Percentiles rank a stretch among this genome's conserved stretches.
Evolutionary conservation across 768 basidiomycete species (phyloP).

Genomic region (Cubamyces lactineus): DNA sequence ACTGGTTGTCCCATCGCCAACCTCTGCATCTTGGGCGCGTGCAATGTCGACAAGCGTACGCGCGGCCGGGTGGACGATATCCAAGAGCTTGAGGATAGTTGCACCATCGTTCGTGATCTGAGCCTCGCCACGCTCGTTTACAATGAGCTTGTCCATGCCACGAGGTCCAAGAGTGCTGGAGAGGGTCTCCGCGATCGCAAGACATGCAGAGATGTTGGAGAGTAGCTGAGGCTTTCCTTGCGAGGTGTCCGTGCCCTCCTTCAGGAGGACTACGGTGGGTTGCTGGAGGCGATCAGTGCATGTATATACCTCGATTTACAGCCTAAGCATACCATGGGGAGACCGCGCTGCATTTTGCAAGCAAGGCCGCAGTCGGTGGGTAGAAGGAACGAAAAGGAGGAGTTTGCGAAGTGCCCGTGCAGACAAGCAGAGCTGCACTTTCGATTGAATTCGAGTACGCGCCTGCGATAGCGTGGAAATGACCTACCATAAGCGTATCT

Average conservation of each 20-base stretch:
- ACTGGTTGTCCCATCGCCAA: constrained; percentile 97
- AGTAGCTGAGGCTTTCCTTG: constrained; percentile 92
- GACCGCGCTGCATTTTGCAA: constrained; percentile 75
- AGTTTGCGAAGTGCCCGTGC: background rate
- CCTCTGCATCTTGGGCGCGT: constrained; percentile 96
- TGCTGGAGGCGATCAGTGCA: constrained; percentile 54
- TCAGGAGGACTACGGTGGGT: constrained; percentile 95
- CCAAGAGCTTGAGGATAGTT: constrained; percentile 95
- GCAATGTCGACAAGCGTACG: constrained; percentile 98
- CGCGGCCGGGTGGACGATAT: constrained; percentile 97
- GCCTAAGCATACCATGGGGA: constrained; percentile 64
- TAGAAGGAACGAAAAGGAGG: constrained; percentile 1
- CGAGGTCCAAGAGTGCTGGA: constrained; percentile 95
- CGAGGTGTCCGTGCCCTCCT: constrained; percentile 95
- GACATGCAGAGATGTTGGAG: constrained; percentile 96
- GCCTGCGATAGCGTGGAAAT: constrained; percentile 13
- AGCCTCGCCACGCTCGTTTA: constrained; percentile 90
- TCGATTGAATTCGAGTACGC: constrained; percentile 22
- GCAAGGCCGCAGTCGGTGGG: background rate
- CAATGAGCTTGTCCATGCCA: constrained; percentile 99
- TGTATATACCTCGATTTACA: background rate
- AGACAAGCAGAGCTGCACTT: background rate
- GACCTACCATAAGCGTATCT: constrained; percentile 1
- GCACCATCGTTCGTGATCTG: constrained; percentile 99
- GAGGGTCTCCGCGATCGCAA: constrained; percentile 89